phyloP scores from a whole-genome alignment of 2,329 filamentous ascomycete species.

The Botryosphaeria dothidea region DNA sequence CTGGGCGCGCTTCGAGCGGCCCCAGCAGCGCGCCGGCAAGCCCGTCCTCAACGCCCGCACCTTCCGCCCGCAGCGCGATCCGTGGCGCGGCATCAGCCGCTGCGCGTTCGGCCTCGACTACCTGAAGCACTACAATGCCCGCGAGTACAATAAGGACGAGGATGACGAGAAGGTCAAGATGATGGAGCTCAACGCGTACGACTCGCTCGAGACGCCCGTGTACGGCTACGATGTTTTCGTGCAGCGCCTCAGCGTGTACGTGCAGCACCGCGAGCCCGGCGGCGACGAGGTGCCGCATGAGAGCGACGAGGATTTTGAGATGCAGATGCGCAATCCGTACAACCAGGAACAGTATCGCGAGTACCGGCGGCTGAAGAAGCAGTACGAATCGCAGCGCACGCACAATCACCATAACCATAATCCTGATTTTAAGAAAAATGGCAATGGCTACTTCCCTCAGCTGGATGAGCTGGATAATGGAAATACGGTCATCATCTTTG shows the following conservation, averaged over 20 bases:
- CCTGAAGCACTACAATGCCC: constrained; percentile 46
- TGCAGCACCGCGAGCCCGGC: constrained; percentile 47
- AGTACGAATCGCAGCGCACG: constrained; percentile 7
- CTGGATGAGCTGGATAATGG: constrained; percentile 50
- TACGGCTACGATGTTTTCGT: constrained; percentile 54
- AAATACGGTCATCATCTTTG: constrained; percentile 55
- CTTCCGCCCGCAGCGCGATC: constrained; percentile 52
- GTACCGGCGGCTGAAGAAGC: constrained; percentile 33
- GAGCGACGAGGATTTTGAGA: constrained; percentile 27
- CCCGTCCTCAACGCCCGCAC: constrained; percentile 54
- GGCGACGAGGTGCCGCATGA: neutral
- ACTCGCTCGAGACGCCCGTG: constrained; percentile 43
- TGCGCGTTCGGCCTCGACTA: constrained; percentile 56
- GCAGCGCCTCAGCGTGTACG: constrained; percentile 52
- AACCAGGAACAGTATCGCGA: constrained; percentile 37
- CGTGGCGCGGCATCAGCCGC: constrained; percentile 52
- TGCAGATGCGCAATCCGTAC: constrained; percentile 50
- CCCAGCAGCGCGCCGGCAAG: constrained; percentile 51
- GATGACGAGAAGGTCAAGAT: constrained; percentile 40
- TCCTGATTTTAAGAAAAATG: neutral
- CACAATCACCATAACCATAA: neutral
- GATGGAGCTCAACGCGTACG: constrained; percentile 54
- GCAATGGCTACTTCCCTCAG: constrained; percentile 40
- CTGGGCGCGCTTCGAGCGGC: constrained; percentile 51
- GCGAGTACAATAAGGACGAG: constrained; percentile 25